Base-by-base conservation (phyloP, 169 alveolate genomes). In the Plasmodium malariae region DNA sequence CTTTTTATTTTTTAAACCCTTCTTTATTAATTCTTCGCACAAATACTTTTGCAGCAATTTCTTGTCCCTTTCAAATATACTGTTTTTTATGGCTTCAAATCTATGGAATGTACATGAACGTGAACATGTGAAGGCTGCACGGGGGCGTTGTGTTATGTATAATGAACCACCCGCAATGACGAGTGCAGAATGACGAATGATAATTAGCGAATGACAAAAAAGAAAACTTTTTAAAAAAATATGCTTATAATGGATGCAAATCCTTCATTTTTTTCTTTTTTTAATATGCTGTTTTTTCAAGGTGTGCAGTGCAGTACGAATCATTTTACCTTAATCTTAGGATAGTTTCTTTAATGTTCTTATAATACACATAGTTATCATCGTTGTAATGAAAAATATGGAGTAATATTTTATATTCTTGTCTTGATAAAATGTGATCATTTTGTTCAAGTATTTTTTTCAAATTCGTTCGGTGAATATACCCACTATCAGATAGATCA, bases 401-500 rank as follows among this genome's bases (percentile, higher is more conserved):
- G 12, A 85, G 34, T 19, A 85, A 48, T 37, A 85, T 19, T 55
- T 85, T 85, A 62, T 85, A 85, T 60, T 85, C 92, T 37, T 85
- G 92, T 26, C 49, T 85, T n/a, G 92, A 85, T 28, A 85, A 36
- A 9, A 85, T 85, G 51, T 85, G 92, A 21, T 85, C 71, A 48
- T 85, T 85, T 51, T 51, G 17, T 3, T 54, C 68, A 0, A 85
- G 74, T 11, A 69, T 63, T 24, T 40, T 69, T 85, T 85, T 85
- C 34, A 85, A 69, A n/a, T 55, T 24, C 19, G 19, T 55, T 7
- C 87, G 55, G 32, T 85, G 87, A 2, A 85, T 69, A 48, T 54
- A 85, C 60, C 92, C 92, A 69, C 92, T 85, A 57, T 85, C 74
- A 68, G 68, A 21, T 45, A 19, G 7, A 54, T 85, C 92, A 55